Conservation (phyloP, 352 stramenopile genomes). For the Globisporangium cederbergense region DNA sequence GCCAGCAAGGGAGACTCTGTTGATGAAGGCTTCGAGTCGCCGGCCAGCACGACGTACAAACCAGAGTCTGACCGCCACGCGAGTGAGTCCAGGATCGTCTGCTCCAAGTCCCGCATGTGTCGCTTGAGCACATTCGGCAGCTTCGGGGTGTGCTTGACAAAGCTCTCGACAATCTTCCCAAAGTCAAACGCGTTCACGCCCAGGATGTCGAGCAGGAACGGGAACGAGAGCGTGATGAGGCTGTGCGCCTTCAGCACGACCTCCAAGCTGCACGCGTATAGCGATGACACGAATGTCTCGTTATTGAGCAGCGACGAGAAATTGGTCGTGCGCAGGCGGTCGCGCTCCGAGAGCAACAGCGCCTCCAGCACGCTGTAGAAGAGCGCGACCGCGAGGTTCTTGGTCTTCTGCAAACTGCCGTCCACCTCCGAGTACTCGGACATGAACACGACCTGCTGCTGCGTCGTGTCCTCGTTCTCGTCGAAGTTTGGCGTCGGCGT, state of each 20-base stretch:
- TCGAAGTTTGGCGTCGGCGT: conserved; percentile 3
- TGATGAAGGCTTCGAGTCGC: conserved; percentile 18
- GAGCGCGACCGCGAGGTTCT: conserved; percentile 57
- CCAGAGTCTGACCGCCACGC: conserved; percentile 73
- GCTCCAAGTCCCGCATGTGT: conserved; percentile 84
- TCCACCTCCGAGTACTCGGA: conserved; percentile 53
- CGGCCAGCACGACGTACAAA: conserved; percentile 60
- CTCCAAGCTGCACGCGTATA: conserved; percentile 84
- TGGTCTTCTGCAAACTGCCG: conserved; percentile 71
- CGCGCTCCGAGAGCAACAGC: conserved; percentile 62
- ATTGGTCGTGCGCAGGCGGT: conserved; percentile 63
- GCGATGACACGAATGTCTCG: conserved; percentile 66
- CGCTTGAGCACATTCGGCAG: conserved; percentile 76
- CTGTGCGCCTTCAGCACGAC: conserved; percentile 83
- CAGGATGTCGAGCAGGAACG: conserved; percentile 69
- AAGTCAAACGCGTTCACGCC: conserved; percentile 86
- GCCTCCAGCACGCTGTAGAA: conserved; percentile 84
- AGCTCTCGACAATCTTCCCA: conserved; percentile 83
- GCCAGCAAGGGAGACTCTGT: conserved; percentile 7
- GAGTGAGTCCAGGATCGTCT: conserved; percentile 77
- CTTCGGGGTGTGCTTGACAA: conserved; percentile 76
- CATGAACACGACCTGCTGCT: conserved; percentile 2
- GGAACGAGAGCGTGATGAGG: conserved; percentile 83
- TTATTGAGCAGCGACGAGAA: conserved; percentile 82
- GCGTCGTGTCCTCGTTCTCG: conserved; percentile 13